phyloP scores from a whole-genome alignment of 2,329 filamentous ascomycete genomes.

The Podosphaera xanthii region DNA sequence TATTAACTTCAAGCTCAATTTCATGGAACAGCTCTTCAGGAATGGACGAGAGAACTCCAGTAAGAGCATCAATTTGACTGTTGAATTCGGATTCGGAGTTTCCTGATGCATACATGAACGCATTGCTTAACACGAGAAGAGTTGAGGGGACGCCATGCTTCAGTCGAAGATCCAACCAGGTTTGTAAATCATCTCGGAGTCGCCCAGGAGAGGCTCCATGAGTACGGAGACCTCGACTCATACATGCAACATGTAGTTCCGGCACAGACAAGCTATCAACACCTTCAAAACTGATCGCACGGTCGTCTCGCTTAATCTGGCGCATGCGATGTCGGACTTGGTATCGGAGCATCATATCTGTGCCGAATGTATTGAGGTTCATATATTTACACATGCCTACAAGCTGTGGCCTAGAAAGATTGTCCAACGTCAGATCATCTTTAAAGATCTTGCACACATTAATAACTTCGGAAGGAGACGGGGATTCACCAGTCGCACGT shows the following conservation, averaged over 20 bases:
- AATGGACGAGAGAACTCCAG: slow-evolving; percentile 79
- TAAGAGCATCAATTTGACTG: slow-evolving; percentile 78
- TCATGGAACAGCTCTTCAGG: slow-evolving; percentile 98
- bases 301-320: slow-evolving; percentile 96
- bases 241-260: slow-evolving; percentile 80
- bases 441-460: slow-evolving; percentile 99
- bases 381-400: slow-evolving; percentile 98
- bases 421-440: slow-evolving; percentile 91
- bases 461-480: slow-evolving; percentile 77
- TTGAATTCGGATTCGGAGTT: slow-evolving; percentile 57
- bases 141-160: slow-evolving; percentile 93
- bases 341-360: slow-evolving; percentile 93
- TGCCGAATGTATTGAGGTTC: slow-evolving; percentile 92
- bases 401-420: slow-evolving; percentile 80
- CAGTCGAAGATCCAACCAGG: slow-evolving; percentile 83
- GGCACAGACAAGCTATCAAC: slow-evolving; percentile 81
- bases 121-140: slow-evolving; percentile 83
- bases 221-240: slow-evolving; percentile 76
- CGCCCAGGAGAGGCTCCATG: slow-evolving; percentile 76
- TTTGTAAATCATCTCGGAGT: slow-evolving; percentile 71
- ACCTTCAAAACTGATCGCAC: slow-evolving; percentile 80
- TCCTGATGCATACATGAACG: slow-evolving; percentile 81
- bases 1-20: slow-evolving; percentile 95
- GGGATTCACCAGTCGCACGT: slow-evolving; percentile 70
- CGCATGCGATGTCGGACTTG: slow-evolving; percentile 94